A percentile compares a stretch with the other conserved stretches of the same genome.
These are phyloP conservation scores for Sphagnum contortum DNA, from an alignment of 225 moss, liverwort and hornwort species.

Conservation along the genomic window DNA sequence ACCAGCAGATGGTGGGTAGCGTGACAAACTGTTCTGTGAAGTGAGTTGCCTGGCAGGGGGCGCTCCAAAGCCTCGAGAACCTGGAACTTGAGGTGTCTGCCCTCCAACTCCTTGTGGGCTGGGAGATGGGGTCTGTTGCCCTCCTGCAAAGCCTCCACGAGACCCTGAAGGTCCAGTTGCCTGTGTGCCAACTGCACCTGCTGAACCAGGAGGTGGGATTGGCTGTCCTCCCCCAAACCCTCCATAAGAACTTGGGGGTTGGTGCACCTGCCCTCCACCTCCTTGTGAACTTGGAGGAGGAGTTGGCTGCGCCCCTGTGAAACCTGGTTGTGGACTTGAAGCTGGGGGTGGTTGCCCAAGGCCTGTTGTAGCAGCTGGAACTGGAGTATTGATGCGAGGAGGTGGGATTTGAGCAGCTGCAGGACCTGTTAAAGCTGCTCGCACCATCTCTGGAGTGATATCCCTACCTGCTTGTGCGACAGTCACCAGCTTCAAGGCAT, in stretches of 20 bases:
- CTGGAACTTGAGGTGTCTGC: slow-evolving; percentile 9
- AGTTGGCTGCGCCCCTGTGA: slow-evolving; percentile 18
- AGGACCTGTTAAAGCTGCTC: slow-evolving; percentile 82
- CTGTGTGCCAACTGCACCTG: slow-evolving; percentile 8
- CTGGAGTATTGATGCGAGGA: slow-evolving; percentile 60
- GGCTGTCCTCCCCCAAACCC: slow-evolving; percentile 25
- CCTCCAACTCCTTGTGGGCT: slow-evolving; percentile 14
- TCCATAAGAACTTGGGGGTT: background rate
- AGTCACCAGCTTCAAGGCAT: slow-evolving; percentile 96
- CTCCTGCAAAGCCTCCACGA: slow-evolving; percentile 15
- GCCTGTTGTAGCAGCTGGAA: slow-evolving; percentile 29
- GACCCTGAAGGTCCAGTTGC: background rate
- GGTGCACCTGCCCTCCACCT: slow-evolving; percentile 22
- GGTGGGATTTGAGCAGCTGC: slow-evolving; percentile 91
- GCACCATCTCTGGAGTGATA: slow-evolving; percentile 82
- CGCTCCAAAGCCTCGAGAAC: slow-evolving; percentile 13
- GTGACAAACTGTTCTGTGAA: slow-evolving; percentile 27
- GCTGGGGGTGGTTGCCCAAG: slow-evolving; percentile 28
- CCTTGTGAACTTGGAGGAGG: slow-evolving; percentile 7
- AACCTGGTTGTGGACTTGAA: slow-evolving; percentile 22
- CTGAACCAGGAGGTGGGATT: slow-evolving; percentile 28
- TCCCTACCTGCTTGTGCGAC: slow-evolving; percentile 91
- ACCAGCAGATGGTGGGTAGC: slow-evolving; percentile 17
- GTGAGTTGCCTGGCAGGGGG: slow-evolving; percentile 20
- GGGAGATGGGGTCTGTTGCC: slow-evolving; percentile 12